A percentile compares a stretch with the other conserved stretches of the same genome.
These are phyloP conservation scores for Neocatenulostroma microsporum DNA, from an alignment of 2,329 filamentous ascomycete genomes.

Conservation along the genomic window DNA sequence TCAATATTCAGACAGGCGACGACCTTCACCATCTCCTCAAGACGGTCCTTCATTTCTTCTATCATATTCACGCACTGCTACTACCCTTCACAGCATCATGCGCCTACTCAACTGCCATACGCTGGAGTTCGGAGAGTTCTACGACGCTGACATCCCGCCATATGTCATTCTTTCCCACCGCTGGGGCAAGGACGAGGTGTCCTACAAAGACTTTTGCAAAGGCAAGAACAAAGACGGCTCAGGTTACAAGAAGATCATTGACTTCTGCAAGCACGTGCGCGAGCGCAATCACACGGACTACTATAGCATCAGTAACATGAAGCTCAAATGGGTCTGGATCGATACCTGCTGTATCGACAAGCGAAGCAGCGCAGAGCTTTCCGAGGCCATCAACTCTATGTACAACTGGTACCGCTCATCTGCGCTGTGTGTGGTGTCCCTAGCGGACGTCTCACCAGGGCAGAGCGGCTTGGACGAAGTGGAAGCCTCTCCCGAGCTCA, in stretches of 20 bases:
- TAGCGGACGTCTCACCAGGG: constrained; percentile 6
- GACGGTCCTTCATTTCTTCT: too few species aligned
- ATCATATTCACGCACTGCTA: too few species aligned
- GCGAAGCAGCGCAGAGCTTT: constrained; percentile 11
- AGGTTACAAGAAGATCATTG: too few species aligned
- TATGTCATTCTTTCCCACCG: constrained; percentile 23
- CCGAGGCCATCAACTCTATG: constrained; percentile 16
- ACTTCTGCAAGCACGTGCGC: too few species aligned
- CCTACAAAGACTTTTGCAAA: constrained; percentile 14
- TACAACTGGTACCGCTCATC: constrained; percentile 12
- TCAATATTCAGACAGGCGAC: too few species aligned
- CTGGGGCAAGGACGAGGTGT: constrained; percentile 16
- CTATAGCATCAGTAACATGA: constrained; percentile 5
- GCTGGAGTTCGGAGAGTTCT: constrained; percentile 17
- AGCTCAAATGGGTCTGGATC: constrained; percentile 9
- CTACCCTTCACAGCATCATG: too few species aligned
- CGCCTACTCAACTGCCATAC: constrained; percentile 17
- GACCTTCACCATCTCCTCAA: too few species aligned
- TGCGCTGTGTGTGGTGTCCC: constrained; percentile 6
- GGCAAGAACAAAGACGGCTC: too few species aligned
- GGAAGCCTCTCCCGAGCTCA: too few species aligned
- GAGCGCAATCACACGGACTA: neutral
- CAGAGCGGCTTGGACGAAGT: neutral
- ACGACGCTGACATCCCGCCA: constrained; percentile 8
- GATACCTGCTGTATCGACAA: constrained; percentile 19